These are phyloP conservation scores for Lactarius deliciosus DNA, from an alignment of 768 basidiomycete genomes.

Conservation along the genomic window DNA sequence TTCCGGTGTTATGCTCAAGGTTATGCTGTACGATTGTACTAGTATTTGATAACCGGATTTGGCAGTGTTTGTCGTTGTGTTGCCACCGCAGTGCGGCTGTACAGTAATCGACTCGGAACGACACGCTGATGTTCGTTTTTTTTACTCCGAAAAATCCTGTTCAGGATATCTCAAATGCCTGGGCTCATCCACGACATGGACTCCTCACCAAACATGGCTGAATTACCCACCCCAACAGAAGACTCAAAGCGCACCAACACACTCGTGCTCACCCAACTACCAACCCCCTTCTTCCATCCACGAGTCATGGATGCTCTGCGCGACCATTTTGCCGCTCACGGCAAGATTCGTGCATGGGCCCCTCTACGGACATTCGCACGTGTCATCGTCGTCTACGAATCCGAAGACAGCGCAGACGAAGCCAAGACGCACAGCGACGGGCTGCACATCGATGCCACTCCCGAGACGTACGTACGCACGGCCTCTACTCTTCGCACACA, in stretches of 20 bases:
- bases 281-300: constrained; percentile 75
- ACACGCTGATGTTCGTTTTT: neutral
- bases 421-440: constrained; percentile 70
- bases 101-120: neutral
- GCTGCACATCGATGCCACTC: constrained; percentile 55
- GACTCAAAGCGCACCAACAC: constrained; percentile 67
- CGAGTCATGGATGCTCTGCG: constrained; percentile 62
- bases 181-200: constrained; percentile 18
- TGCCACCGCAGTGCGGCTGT: constrained; percentile 1
- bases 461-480: constrained; percentile 44
- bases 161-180: constrained; percentile 21
- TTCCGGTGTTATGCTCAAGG: neutral
- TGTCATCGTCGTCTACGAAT: constrained; percentile 76
- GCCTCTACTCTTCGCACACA: neutral
- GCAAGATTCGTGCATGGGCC: constrained; percentile 87
- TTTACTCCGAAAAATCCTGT: neutral
- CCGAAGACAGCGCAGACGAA: constrained; percentile 59
- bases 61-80: neutral
- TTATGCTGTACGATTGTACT: neutral
- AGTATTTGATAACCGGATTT: neutral
- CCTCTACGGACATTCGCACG: constrained; percentile 80
- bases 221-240: constrained; percentile 15
- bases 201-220: constrained; percentile 15
- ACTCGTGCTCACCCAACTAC: constrained; percentile 75
- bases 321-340: constrained; percentile 73